Base-by-base conservation (phyloP, 352 stramenopile genomes). In the Phytophthora pisi region DNA sequence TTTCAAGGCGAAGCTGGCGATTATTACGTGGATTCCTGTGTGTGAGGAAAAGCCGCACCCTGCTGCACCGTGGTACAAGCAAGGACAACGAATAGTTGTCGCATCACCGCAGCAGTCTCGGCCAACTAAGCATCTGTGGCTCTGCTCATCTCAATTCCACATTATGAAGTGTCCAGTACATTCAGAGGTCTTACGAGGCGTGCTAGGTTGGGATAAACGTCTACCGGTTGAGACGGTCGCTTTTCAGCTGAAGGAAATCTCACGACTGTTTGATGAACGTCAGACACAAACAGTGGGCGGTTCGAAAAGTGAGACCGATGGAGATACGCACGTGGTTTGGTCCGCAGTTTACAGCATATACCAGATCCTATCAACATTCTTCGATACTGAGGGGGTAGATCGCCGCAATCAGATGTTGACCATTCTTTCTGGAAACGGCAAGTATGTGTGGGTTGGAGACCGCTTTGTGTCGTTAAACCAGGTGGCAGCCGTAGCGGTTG, bases 81-180 rank as follows among this genome's bases (percentile, higher is more conserved):
- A 79, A 61, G 62, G 67, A 28, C 65, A 81, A 38, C 31, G 47
- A 28, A 43, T 85, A 4, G 51, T 89, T 28, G 82, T 90, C 11
- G 79, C 82, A 5, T 78, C 79, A 11, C 78, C 84, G 8, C 49
- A 73, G 28, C 62, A 74, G 46, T 72, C 67, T 13, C 75, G 79
- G 5, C 81, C 72, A n/a, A 57, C 67, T 9, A 86, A 86, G 43
- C 54, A 79, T 46, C 63, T 79, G 18, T 86, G 68, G 66, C 64
- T 93, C 20, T 93, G 85, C 59, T 93, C 85, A 9, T 83, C 82
- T 28, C 68, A 86, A 51, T 87, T 77, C 38, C 74, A 90, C 51
- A 88, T 93, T 51, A 77, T 91, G 16, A 79, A 79, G 36, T 68
- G 70, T 20, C 45, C 65, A 13, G 63, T 84, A 6, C 74, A 80